These are phyloP conservation scores for Gaultheria prostrata DNA, from an alignment of 148 eudicot genomes.

Conservation along the genomic window DNA sequence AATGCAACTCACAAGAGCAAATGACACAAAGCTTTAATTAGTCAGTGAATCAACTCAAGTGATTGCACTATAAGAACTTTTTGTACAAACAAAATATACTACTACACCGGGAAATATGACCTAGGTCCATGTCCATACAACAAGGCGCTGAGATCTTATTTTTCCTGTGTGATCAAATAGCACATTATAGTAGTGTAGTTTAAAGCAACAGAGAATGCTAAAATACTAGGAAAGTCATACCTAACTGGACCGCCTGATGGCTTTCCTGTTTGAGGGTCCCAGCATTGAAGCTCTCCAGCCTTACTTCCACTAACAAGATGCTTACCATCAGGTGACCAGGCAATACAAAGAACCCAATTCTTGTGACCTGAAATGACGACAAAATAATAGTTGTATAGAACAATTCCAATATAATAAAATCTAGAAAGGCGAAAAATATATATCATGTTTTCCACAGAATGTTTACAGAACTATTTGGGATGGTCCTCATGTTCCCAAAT, in stretches of 20 bases:
- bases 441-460: not conserved
- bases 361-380: slow-evolving; percentile 60
- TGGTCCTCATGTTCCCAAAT: no score
- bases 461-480: not conserved
- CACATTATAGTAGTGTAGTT: not conserved
- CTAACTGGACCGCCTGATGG: slow-evolving; percentile 63
- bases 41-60: not conserved
- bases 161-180: not conserved
- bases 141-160: slow-evolving; percentile 6
- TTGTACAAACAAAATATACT: not conserved
- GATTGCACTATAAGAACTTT: not conserved
- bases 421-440: not conserved
- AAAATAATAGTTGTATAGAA: not conserved
- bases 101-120: not conserved
- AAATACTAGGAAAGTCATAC: slow-evolving; percentile 27
- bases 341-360: slow-evolving; percentile 95
- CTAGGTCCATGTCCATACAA: not conserved
- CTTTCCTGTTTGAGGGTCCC: slow-evolving; percentile 92
- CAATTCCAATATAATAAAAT: not conserved
- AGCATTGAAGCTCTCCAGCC: slow-evolving; percentile 85
- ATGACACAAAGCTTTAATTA: not conserved
- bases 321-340: slow-evolving; percentile 98
- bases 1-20: not conserved
- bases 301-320: slow-evolving; percentile 97
- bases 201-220: not conserved